These are phyloP conservation scores for Aspergillus conjunctus DNA, from an alignment of 495 filamentous ascomycete species.

Conservation along the genomic window DNA sequence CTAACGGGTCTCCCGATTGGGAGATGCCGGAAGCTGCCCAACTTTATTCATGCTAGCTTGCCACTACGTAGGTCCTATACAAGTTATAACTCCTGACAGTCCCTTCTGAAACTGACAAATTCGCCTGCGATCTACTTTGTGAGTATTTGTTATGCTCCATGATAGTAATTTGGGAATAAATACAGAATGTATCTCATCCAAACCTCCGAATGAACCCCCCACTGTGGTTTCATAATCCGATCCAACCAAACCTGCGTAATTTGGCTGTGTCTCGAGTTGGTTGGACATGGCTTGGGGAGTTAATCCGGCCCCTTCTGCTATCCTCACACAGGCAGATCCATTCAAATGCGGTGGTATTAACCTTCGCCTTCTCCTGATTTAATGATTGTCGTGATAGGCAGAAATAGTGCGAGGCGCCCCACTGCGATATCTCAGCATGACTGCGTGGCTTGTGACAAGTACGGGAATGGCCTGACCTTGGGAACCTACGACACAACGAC, in stretches of 20 bases:
- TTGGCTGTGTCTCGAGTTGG: neutral
- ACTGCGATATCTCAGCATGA: neutral
- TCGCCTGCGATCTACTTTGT: too few relatives aligned
- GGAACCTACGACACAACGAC: too few relatives aligned
- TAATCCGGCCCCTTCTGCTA: neutral
- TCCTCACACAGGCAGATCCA: neutral
- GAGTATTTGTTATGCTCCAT: too few relatives aligned
- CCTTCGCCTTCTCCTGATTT: neutral
- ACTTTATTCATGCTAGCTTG: neutral
- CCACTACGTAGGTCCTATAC: neutral
- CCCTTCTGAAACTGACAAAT: too few relatives aligned
- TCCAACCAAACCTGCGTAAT: neutral
- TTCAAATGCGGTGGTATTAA: neutral
- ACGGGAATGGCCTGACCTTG: neutral
- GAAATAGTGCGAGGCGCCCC: conserved; percentile 1
- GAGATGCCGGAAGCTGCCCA: neutral
- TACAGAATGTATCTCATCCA: too few relatives aligned
- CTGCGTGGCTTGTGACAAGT: conserved; percentile 7
- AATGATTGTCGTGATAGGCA: conserved; percentile 19
- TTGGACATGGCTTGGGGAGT: neutral
- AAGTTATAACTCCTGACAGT: neutral
- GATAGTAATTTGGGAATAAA: too few relatives aligned
- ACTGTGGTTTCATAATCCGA: neutral
- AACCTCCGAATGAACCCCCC: neutral
- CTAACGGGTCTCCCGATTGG: neutral